These are phyloP conservation scores for Suillus occidentalis DNA, from an alignment of 768 basidiomycete species.

Conservation along the genomic window DNA sequence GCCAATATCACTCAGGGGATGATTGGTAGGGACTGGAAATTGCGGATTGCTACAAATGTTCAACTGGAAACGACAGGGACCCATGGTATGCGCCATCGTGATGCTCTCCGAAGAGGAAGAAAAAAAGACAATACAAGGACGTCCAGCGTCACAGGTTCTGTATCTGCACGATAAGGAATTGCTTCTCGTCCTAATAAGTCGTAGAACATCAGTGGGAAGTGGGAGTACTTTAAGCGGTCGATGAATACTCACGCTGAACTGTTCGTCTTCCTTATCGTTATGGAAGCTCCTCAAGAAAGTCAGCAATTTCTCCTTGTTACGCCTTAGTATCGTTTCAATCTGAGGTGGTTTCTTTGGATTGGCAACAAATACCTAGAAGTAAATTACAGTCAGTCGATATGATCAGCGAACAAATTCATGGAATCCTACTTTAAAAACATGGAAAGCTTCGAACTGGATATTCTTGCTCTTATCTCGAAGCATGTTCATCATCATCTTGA, in stretches of 20 bases:
- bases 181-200: constrained; percentile 77
- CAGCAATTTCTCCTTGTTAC: constrained; percentile 94
- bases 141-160: constrained; percentile 56
- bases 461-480: constrained; percentile 98
- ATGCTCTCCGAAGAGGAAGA: neutral
- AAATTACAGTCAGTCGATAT: constrained; percentile 3
- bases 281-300: constrained; percentile 91
- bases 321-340: constrained; percentile 84
- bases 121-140: neutral
- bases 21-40: neutral
- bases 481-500: constrained; percentile 99
- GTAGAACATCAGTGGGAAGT: constrained; percentile 4
- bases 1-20: neutral
- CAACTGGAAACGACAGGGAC: neutral
- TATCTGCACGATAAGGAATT: constrained; percentile 92
- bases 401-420: neutral
- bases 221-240: neutral
- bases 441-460: constrained; percentile 99
- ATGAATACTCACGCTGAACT: constrained; percentile 69
- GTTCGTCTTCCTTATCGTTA: constrained; percentile 98
- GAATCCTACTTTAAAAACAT: constrained; percentile 92
- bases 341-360: constrained; percentile 99
- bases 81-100: neutral
- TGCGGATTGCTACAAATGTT: neutral
- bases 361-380: constrained; percentile 86